Evolutionary conservation across 2,329 filamentous ascomycete species (phyloP).

Genomic region (Talaromyces sp.): DNA sequence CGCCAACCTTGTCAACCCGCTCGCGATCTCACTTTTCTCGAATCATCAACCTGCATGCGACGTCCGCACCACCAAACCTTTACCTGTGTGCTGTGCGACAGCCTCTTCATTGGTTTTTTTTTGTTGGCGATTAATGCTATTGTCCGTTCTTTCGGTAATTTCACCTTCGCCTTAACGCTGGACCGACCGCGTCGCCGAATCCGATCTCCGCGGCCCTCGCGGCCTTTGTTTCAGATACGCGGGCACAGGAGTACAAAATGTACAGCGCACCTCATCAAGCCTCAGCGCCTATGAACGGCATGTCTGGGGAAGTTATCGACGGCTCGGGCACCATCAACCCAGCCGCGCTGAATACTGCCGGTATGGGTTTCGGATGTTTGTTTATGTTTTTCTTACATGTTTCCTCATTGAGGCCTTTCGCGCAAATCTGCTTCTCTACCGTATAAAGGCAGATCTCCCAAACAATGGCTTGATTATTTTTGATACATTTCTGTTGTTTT

Average conservation of each 20-base stretch:
- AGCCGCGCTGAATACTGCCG: slow-evolving; percentile 74
- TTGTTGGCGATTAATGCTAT: not conserved
- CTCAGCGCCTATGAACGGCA: slow-evolving; percentile 65
- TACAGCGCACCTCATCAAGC: slow-evolving; percentile 47
- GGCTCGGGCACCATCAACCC: slow-evolving; percentile 89
- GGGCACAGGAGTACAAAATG: slow-evolving; percentile 36
- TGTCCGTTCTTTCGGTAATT: slow-evolving; percentile 11
- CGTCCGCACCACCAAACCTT: slow-evolving; percentile 18
- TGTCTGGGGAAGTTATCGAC: slow-evolving; percentile 54
- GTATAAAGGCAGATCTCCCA: not conserved
- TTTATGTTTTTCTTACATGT: not conserved
- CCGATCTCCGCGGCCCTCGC: slow-evolving; percentile 32
- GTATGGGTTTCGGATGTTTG: slow-evolving; percentile 51
- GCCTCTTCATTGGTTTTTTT: not conserved
- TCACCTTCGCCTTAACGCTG: slow-evolving; percentile 16
- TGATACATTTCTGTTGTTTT: not conserved
- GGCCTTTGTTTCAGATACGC: slow-evolving; percentile 27
- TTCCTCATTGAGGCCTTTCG: not conserved
- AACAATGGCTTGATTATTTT: not conserved
- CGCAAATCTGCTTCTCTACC: not conserved
- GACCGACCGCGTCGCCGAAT: slow-evolving; percentile 29
- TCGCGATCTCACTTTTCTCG: slow-evolving; percentile 11
- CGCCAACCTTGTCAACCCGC: slow-evolving; percentile 15
- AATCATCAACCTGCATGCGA: slow-evolving; percentile 17
- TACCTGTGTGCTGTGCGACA: slow-evolving; percentile 23